phyloP scores from a whole-genome alignment of 1,284 basidiomycete genomes.

The Tilletia setariae region DNA sequence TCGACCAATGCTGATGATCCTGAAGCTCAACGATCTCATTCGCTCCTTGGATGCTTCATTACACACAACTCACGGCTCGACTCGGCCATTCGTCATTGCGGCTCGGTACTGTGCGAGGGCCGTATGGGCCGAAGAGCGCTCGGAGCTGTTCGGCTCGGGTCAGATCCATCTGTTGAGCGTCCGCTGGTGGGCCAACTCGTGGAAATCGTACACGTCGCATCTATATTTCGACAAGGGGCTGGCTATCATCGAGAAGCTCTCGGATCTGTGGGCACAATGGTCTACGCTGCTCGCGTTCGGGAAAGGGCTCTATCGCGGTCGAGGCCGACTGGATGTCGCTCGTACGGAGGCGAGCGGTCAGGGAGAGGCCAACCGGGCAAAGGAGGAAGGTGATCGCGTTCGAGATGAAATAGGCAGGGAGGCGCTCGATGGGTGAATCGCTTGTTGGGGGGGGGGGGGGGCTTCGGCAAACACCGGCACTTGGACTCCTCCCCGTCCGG shows the following conservation, averaged over 20 bases:
- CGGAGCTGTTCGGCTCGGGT: slow-evolving; percentile 37
- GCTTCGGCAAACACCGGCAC: too few relatives aligned
- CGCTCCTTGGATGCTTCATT: slow-evolving; percentile 62
- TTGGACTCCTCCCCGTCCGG: too few relatives aligned
- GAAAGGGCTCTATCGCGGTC: not conserved
- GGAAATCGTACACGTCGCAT: not conserved
- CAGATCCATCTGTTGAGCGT: not conserved
- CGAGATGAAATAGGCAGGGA: slow-evolving; percentile 5
- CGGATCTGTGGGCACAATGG: slow-evolving; percentile 24
- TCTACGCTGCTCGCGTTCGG: slow-evolving; percentile 1
- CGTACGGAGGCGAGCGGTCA: slow-evolving; percentile 11
- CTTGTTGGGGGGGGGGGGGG: too few relatives aligned
- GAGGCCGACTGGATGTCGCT: not conserved
- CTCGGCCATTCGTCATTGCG: slow-evolving; percentile 71
- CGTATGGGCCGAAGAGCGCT: slow-evolving; percentile 74
- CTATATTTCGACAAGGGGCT: slow-evolving; percentile 48
- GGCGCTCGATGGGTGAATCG: not conserved
- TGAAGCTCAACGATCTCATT: slow-evolving; percentile 53
- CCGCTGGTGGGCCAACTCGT: not conserved
- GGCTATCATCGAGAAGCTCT: slow-evolving; percentile 42
- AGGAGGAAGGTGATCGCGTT: slow-evolving; percentile 5
- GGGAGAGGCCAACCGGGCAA: not conserved
- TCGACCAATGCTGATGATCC: slow-evolving; percentile 52
- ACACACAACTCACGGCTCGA: slow-evolving; percentile 60
- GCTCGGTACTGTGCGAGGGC: slow-evolving; percentile 83